Evolutionary conservation across 2,329 filamentous ascomycete species (phyloP), one percentile per base, ranked within the genome.

Genomic region (Phoma sp.): DNA sequence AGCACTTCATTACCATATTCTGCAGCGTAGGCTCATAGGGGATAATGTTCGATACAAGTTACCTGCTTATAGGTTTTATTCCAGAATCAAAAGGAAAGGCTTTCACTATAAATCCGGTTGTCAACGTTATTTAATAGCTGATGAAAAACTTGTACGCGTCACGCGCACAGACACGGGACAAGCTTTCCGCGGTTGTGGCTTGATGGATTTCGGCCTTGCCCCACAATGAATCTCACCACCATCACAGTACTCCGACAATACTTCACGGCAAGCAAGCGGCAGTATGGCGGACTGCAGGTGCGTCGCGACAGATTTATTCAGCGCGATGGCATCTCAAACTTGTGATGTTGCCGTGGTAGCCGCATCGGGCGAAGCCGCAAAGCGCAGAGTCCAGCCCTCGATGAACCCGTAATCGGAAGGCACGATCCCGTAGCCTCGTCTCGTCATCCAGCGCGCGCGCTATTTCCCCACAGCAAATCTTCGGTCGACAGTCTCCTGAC

Each of bases 121-220:
- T 17, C 17, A 17, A 17, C 17, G 17, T 17, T 17, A 17, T 17
- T 17, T 17, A 17, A 17, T 17, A 17, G 17, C 17, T 17, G 17
- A 17, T 17, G 17, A 17, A 17, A 17, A 17, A 17, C 17, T 17
- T 17, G 17, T 17, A 17, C 17, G 17, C 17, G 17, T 17, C 17
- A 17, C 17, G 17, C 17, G 17, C 17, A 17, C 35, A 38, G 13
- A 22, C 21, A 25, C 19, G 31, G 22, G 15, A 43, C 38, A 53
- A 53, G 51, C 51, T 48, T 53, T 46, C 38, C 51, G 31, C 38
- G 51, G 51, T 32, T 53, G 43, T 44, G 39, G 48, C 48, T 51
- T 51, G 48, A n/a, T 38, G 32, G 38, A 37, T 25, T 37, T 53
- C 47, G 33, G 51, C 51, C 33, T 43, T 10, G 43, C 37, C 50